A percentile compares a stretch with the other conserved stretches of the same genome.
These are phyloP conservation scores for Domatiomyces globalis DNA, from an alignment of 2,329 filamentous ascomycete species.

Conservation along the genomic window DNA sequence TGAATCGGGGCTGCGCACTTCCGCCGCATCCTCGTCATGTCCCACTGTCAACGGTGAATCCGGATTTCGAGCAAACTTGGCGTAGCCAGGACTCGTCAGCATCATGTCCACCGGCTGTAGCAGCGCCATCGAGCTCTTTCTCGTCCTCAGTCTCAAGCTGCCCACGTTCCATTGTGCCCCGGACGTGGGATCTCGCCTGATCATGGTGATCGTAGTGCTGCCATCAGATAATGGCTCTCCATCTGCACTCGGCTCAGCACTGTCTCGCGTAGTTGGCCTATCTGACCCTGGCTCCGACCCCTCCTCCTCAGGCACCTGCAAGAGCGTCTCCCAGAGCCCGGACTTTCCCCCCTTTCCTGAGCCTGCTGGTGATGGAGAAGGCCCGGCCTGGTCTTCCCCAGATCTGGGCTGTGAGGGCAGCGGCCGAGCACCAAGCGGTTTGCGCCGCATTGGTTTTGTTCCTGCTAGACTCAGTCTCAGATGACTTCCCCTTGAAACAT, in stretches of 20 bases:
- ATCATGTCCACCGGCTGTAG: conserved; percentile 34
- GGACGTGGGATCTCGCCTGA: conserved; percentile 57
- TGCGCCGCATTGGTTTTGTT: conserved; percentile 3
- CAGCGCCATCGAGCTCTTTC: conserved; percentile 2
- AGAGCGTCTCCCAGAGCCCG: not conserved
- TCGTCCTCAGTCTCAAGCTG: conserved; percentile 30
- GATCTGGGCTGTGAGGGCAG: conserved; percentile 1
- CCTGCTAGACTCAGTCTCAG: conserved; percentile 7
- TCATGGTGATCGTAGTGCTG: conserved; percentile 38
- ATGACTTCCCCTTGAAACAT: conserved; percentile 10
- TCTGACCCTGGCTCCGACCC: not conserved
- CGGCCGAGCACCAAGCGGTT: conserved; percentile 12
- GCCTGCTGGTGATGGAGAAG: not conserved
- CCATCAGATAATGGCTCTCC: no score
- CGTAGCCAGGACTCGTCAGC: conserved; percentile 46
- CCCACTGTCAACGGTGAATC: not conserved
- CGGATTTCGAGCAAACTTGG: conserved; percentile 35
- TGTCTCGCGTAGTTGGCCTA: not conserved
- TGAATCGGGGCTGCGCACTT: not conserved
- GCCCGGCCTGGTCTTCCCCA: not conserved
- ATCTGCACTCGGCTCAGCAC: not conserved
- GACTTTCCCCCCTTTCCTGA: not conserved
- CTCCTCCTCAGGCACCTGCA: not conserved
- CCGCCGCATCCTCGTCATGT: not conserved
- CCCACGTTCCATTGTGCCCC: conserved; percentile 65